These are phyloP conservation scores for Penicillium arizonense DNA, from an alignment of 495 filamentous ascomycete species.

Conservation along the genomic window DNA sequence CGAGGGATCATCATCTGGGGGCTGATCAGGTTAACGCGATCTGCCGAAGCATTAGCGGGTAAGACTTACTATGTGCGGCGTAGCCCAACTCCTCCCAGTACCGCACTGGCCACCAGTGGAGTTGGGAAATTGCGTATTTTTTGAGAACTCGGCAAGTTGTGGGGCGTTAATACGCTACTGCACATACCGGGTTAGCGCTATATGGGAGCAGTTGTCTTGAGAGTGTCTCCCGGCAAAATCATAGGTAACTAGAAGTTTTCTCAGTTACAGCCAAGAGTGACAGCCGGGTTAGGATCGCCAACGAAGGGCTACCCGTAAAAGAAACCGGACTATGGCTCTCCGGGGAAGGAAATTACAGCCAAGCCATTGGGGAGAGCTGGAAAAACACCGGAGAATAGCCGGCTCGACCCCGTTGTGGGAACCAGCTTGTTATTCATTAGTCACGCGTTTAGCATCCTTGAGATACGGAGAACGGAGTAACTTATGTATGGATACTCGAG, in stretches of 20 bases:
- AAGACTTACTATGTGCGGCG: constrained; percentile 27
- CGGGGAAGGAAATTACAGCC: neutral
- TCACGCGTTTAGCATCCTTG: neutral
- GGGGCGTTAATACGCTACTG: neutral
- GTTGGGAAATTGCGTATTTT: constrained; percentile 6
- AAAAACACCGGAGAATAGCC: constrained; percentile 5
- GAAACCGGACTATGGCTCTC: neutral
- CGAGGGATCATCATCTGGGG: constrained; percentile 10
- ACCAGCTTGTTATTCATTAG: neutral
- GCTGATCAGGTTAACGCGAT: constrained; percentile 17
- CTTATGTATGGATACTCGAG: too few relatives aligned
- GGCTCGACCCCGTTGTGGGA: constrained; percentile 1
- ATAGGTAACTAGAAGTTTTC: too few relatives aligned
- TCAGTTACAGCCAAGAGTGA: too few relatives aligned
- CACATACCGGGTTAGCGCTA: neutral
- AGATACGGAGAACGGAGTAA: too few relatives aligned
- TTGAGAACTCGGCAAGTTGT: constrained; percentile 1
- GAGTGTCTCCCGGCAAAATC: too few relatives aligned
- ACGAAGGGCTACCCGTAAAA: too few relatives aligned
- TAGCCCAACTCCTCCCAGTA: constrained; percentile 16
- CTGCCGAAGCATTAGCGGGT: constrained; percentile 26
- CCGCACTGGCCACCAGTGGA: constrained; percentile 17
- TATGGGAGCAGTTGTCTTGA: too few relatives aligned
- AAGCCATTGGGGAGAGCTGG: neutral
- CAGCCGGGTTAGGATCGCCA: too few relatives aligned